Evolutionary conservation across 768 basidiomycete species (phyloP).

Genomic region (Mycena metata): DNA sequence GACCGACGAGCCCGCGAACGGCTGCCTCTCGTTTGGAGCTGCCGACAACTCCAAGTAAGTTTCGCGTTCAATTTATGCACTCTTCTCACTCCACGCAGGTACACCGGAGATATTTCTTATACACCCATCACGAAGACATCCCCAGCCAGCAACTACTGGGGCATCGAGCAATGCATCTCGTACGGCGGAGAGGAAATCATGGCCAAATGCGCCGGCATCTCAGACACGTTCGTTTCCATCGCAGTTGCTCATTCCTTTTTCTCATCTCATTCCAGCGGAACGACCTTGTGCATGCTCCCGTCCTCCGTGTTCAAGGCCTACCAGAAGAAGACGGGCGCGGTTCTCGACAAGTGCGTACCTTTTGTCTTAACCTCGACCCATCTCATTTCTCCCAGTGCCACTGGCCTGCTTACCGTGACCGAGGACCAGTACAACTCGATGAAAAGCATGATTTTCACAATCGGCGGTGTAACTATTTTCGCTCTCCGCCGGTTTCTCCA

Average conservation of each 20-base stretch:
- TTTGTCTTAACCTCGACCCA: neutral
- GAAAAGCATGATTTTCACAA: constrained; percentile 65
- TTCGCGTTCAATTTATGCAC: neutral
- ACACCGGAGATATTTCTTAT: constrained; percentile 28
- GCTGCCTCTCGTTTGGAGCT: constrained; percentile 44
- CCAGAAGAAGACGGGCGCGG: constrained; percentile 47
- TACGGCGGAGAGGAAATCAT: constrained; percentile 52
- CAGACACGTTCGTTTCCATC: constrained; percentile 48
- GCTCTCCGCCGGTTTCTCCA: neutral
- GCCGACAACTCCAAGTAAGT: constrained; percentile 47
- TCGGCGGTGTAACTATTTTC: constrained; percentile 53
- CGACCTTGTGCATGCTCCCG: constrained; percentile 53
- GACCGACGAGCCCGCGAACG: constrained; percentile 19
- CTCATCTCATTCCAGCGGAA: constrained; percentile 36
- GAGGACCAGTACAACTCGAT: constrained; percentile 61
- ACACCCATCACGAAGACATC: constrained; percentile 38
- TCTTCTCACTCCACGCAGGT: neutral
- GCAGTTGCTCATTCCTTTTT: neutral
- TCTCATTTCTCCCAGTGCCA: constrained; percentile 46
- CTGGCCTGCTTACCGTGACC: constrained; percentile 69
- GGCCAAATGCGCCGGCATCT: constrained; percentile 52
- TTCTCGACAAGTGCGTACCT: constrained; percentile 29
- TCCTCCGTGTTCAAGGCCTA: constrained; percentile 48
- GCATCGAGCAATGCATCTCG: constrained; percentile 56
- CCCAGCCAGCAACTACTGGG: constrained; percentile 58